Conservation (phyloP, 2,329 filamentous ascomycete species). For the Orbilia oligospora region DNA sequence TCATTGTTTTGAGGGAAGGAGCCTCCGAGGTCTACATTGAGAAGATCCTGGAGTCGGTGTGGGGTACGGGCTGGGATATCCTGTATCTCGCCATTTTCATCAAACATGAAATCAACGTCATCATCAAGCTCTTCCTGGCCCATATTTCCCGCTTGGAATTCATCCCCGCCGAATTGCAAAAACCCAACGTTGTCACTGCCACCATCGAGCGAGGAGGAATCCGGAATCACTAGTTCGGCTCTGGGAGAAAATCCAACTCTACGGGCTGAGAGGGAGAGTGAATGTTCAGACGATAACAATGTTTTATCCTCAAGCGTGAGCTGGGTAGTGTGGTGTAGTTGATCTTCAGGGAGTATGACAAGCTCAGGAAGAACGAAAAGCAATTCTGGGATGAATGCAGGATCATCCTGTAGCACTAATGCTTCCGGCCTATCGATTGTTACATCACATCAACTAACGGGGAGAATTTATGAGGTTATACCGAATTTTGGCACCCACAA, state of each 20-base stretch:
- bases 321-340: conserved; percentile 38
- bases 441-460: not conserved
- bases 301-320: conserved; percentile 43
- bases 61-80: conserved; percentile 40
- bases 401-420: conserved; percentile 81
- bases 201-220: conserved; percentile 38
- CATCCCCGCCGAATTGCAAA: conserved; percentile 21
- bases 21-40: not conserved
- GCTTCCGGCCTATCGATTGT: conserved; percentile 22
- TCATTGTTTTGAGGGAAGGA: not conserved
- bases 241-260: not conserved
- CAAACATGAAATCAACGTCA: conserved; percentile 62
- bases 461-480: conserved; percentile 1
- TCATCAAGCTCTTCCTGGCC: conserved; percentile 50
- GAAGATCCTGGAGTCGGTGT: not conserved
- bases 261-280: not conserved
- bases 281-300: conserved; percentile 21
- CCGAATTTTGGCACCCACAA: conserved; percentile 17
- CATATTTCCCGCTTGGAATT: not conserved
- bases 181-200: not conserved
- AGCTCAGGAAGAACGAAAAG: conserved; percentile 26
- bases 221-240: conserved; percentile 30
- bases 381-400: conserved; percentile 78
- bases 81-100: conserved; percentile 62
- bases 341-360: conserved; percentile 31